Percentiles rank a stretch among this genome's conserved stretches.
Evolutionary conservation across 1,284 basidiomycete genomes (phyloP).

Genomic region (Ustilago bromivora): DNA sequence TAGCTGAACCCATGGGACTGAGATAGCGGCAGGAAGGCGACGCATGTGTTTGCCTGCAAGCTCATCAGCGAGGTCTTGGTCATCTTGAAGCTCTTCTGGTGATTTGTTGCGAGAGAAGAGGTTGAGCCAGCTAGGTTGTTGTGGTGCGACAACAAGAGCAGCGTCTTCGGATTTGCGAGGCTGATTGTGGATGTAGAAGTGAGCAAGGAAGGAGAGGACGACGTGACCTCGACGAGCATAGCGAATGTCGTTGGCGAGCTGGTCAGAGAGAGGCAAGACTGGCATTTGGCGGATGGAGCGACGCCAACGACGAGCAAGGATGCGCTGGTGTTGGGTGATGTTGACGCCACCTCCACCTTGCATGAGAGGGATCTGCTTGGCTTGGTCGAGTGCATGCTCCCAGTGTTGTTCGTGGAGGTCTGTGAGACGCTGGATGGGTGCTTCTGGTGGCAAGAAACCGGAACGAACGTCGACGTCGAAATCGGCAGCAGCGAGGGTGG

Average conservation of each 20-base stretch:
- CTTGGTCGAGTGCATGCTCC: constrained; percentile 75
- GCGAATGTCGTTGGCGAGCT: constrained; percentile 58
- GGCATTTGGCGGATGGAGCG: constrained; percentile 72
- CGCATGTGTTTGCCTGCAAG: constrained; percentile 67
- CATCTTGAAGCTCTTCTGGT: constrained; percentile 31
- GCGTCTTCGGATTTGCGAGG: constrained; percentile 52
- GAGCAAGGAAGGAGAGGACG: constrained; percentile 85
- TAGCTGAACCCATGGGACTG: constrained; percentile 78
- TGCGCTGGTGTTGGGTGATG: constrained; percentile 36
- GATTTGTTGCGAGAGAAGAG: constrained; percentile 37
- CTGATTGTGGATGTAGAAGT: constrained; percentile 87
- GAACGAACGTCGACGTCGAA: constrained; percentile 92
- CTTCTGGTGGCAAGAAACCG: constrained; percentile 89
- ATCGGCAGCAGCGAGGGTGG: constrained; percentile 89
- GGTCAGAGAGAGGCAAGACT: constrained; percentile 44
- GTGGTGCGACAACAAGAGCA: neutral
- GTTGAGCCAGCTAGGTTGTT: constrained; percentile 34
- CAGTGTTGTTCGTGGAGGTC: constrained; percentile 76
- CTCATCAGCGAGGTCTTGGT: constrained; percentile 47
- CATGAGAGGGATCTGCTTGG: constrained; percentile 69
- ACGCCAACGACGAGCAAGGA: constrained; percentile 74
- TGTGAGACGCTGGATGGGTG: constrained; percentile 78
- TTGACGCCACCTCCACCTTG: constrained; percentile 54
- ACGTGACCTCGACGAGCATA: constrained; percentile 79
- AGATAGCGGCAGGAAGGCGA: constrained; percentile 79